Evolutionary conservation across 1,139 yeast species (phyloP).

Genomic region (Debaryomycetaceae sp.): DNA sequence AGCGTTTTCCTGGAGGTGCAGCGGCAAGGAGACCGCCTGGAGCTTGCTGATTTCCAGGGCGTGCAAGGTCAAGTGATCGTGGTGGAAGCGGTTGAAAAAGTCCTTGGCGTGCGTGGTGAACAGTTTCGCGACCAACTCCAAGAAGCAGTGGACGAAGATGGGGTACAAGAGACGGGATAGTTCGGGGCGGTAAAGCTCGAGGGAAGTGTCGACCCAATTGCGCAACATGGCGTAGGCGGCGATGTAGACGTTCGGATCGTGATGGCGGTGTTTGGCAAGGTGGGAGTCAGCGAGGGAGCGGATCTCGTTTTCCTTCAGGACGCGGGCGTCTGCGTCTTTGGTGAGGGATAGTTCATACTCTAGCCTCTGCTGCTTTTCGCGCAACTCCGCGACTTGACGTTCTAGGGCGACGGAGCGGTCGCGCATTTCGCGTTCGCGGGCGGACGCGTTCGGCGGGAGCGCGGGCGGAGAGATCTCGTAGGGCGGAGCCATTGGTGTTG

Average conservation of each 20-base stretch:
- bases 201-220: constrained; percentile 84
- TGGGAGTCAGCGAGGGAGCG: constrained; percentile 30
- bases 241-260: constrained; percentile 59
- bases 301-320: constrained; percentile 32
- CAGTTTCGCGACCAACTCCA: constrained; percentile 64
- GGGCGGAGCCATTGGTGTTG: constrained; percentile 32
- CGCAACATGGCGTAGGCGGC: constrained; percentile 73
- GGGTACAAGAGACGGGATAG: constrained; percentile 78
- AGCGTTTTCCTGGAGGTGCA: constrained; percentile 75
- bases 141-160: constrained; percentile 75
- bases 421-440: constrained; percentile 17
- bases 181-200: constrained; percentile 89
- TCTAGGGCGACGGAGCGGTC: constrained; percentile 20
- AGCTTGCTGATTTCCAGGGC: constrained; percentile 65
- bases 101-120: constrained; percentile 51
- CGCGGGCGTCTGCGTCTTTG: constrained; percentile 28
- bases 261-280: constrained; percentile 28
- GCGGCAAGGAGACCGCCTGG: constrained; percentile 65
- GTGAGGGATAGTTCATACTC: constrained; percentile 31
- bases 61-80: constrained; percentile 68
- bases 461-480: constrained; percentile 15
- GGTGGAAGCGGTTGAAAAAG: constrained; percentile 65
- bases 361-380: constrained; percentile 23
- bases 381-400: constrained; percentile 31
- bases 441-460: constrained; percentile 16